Base-by-base conservation (phyloP, 192 early-diverging fungal species). In the Martensiomyces pterosporus region DNA sequence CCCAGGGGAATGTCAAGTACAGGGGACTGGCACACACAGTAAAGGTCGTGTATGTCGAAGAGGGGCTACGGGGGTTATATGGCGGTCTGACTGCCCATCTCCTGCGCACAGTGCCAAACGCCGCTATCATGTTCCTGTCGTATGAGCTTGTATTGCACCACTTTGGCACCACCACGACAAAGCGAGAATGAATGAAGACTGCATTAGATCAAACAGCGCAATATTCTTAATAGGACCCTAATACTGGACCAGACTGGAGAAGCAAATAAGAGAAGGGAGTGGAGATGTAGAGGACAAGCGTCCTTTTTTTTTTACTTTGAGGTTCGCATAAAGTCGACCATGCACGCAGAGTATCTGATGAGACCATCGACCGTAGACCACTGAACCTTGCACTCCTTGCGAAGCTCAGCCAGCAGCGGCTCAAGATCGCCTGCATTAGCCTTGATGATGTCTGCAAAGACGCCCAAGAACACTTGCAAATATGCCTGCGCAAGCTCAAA, bases 41-140 rank as follows among this genome's bases (percentile, higher is more conserved):
- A 8, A 69, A 53, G 18, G 55, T 75, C 7, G 84, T 92, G 19
- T 71, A 79, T 25, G 58, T 46, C 18, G 88, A 94, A 48, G 95
- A 98, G 62, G 93, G 95, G 34, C 25, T 91, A 5, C 69, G 69
- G 13, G 90, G 89, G 2, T 64, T 98, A 16, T 98, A 98, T 52
- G 91, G 93, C 38, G 95, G 95, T n/a, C 80, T 98, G 80, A 86
- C 90, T 12, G 89, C 93, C 2, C 93, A 97, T 72, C 70, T 98
- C 42, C 71, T 95, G 78, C 82, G 95, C 39, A 91, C 93, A 0
- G 93, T 97, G 7, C 95, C 95, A 0, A 97, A 97, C 64, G 93
- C 95, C 0, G 87, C 91, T 6, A 94, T 95, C 46, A 82, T 97
- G 84, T 97, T 98, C 55, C 77, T 91, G 42, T 81, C 83, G 9